Evolutionary conservation across 169 alveolate species (phyloP).

Genomic region (Plasmodium inui): DNA sequence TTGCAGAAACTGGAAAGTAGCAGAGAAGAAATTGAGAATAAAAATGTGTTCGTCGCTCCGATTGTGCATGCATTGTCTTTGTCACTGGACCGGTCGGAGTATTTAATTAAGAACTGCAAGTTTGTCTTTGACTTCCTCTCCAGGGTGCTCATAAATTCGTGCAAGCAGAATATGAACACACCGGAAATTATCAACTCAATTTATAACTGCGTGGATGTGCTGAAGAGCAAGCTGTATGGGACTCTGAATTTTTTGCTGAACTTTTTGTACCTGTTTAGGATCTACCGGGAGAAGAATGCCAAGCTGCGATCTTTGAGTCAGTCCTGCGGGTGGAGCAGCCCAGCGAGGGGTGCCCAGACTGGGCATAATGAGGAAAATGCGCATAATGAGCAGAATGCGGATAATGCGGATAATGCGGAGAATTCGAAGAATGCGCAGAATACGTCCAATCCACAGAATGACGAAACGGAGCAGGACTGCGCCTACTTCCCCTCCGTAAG

Average conservation of each 20-base stretch:
- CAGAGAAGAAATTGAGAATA: constrained; percentile 38
- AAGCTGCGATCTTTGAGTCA: constrained; percentile 10
- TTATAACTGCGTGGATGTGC: constrained; percentile 54
- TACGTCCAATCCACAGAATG: background rate
- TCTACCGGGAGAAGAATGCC: constrained; percentile 15
- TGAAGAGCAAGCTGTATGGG: constrained; percentile 46
- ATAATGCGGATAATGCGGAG: too few relatives aligned
- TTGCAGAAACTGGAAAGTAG: constrained; percentile 59
- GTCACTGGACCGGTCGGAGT: constrained; percentile 46
- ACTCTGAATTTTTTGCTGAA: constrained; percentile 33
- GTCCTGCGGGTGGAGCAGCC: background rate
- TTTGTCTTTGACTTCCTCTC: constrained; percentile 66
- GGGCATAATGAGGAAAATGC: constrained; percentile 13
- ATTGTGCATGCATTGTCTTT: constrained; percentile 55
- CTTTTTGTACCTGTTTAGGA: constrained; percentile 54
- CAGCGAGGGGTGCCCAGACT: background rate
- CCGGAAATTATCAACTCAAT: constrained; percentile 69
- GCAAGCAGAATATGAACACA: constrained; percentile 50
- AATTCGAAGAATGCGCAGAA: too few relatives aligned
- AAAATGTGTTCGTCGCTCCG: constrained; percentile 25
- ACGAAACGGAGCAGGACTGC: constrained; percentile 51
- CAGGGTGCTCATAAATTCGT: constrained; percentile 47
- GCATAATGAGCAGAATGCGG: too few relatives aligned
- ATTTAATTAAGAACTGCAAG: constrained; percentile 59
- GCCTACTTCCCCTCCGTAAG: constrained; percentile 54